Evolutionary conservation across 108 stramenopile genomes (phyloP).

Genomic region (Nitzschia sp.): DNA sequence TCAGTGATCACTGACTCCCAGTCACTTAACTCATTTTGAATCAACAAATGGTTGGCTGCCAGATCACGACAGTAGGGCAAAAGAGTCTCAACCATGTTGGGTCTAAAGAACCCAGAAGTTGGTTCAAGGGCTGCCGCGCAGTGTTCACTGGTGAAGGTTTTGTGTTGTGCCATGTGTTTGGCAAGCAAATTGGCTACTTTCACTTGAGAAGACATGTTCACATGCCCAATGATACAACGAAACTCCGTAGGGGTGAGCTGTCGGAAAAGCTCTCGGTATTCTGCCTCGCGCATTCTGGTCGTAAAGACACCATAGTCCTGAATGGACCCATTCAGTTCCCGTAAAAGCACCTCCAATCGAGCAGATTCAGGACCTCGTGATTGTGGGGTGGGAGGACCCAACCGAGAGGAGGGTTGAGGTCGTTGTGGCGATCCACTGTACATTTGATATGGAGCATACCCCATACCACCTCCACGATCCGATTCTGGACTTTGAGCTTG

Average conservation of each 20-base stretch:
- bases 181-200: conserved; percentile 38
- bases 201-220: conserved; percentile 36
- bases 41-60: conserved; percentile 10
- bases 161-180: conserved; percentile 5
- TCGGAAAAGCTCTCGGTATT: conserved; percentile 26
- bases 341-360: conserved; percentile 20
- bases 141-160: conserved; percentile 37
- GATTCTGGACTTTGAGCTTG: background rate
- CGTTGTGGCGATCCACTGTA: conserved; percentile 10
- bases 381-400: conserved; percentile 4
- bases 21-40: conserved; percentile 32
- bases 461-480: background rate
- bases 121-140: conserved; percentile 30
- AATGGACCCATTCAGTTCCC: conserved; percentile 35
- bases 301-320: conserved; percentile 36
- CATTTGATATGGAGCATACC: conserved; percentile 16
- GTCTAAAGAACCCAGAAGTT: conserved; percentile 35
- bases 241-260: conserved; percentile 31
- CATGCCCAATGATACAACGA: conserved; percentile 31
- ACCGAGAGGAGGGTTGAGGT: background rate
- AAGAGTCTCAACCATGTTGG: conserved; percentile 38
- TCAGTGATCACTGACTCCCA: conserved; percentile 39
- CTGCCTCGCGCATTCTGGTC: conserved; percentile 16
- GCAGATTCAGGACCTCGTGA: background rate
- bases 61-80: conserved; percentile 43